Evolutionary conservation across 2,329 filamentous ascomycete genomes (phyloP).

Genomic region (Penicillium freii): DNA sequence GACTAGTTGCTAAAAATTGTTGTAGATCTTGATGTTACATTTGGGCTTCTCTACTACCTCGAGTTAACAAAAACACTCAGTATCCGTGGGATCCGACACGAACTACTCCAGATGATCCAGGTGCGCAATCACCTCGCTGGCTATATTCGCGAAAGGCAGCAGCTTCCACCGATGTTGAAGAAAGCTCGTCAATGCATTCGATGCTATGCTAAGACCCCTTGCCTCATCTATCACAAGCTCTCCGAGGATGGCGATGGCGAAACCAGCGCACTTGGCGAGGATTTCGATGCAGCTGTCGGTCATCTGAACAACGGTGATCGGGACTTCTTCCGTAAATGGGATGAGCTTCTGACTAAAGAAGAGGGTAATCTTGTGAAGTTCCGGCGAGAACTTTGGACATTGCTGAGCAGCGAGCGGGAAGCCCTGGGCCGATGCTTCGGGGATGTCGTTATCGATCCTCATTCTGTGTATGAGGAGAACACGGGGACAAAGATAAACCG

Average conservation of each 20-base stretch:
- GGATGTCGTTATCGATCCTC: constrained; percentile 78
- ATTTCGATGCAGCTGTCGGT: constrained; percentile 76
- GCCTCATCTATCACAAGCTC: constrained; percentile 91
- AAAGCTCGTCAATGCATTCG: constrained; percentile 76
- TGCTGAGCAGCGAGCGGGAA: constrained; percentile 85
- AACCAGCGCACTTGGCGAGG: constrained; percentile 73
- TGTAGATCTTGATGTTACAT: constrained; percentile 78
- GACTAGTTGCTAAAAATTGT: constrained; percentile 17
- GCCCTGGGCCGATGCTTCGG: constrained; percentile 86
- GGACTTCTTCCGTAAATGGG: constrained; percentile 92
- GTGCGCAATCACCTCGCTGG: constrained; percentile 87
- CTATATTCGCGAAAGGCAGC: constrained; percentile 76
- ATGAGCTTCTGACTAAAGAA: constrained; percentile 86
- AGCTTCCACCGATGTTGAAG: constrained; percentile 82
- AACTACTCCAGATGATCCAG: constrained; percentile 95
- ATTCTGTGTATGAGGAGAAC: constrained; percentile 67
- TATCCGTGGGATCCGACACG: constrained; percentile 79
- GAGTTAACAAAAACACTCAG: constrained; percentile 83
- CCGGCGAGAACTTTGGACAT: constrained; percentile 90
- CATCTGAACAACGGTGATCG: constrained; percentile 73
- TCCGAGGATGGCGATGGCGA: constrained; percentile 80
- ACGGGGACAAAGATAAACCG: constrained; percentile 82
- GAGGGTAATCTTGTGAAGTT: constrained; percentile 86
- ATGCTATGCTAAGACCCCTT: constrained; percentile 87
- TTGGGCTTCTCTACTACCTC: constrained; percentile 92